Evolutionary conservation across 1,139 yeast genomes (phyloP).

Genomic region (Sugiyamaella neomexicana): DNA sequence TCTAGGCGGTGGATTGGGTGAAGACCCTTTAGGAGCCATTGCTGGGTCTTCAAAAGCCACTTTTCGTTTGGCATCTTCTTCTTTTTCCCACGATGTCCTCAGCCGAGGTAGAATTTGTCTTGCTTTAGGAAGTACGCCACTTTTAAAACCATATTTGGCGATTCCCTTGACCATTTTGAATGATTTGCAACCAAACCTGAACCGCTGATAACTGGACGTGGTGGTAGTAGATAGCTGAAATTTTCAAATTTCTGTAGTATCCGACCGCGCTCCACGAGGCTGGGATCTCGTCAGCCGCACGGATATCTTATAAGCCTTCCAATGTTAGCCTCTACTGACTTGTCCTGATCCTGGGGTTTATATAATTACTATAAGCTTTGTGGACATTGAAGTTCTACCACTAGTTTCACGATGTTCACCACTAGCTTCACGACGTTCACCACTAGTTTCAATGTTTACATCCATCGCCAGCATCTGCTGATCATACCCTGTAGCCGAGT

Average conservation of each 20-base stretch:
- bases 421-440: no score
- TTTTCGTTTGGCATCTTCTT: conserved; percentile 49
- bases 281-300: background rate
- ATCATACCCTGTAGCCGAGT: no score
- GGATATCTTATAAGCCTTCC: no score
- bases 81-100: conserved; percentile 40
- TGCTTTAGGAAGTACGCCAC: conserved; percentile 79
- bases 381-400: no score
- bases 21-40: conserved; percentile 67
- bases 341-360: no score
- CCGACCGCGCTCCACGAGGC: background rate
- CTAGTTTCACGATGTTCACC: no score
- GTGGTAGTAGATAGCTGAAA: background rate
- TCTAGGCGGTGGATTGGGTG: conserved; percentile 55
- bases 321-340: no score
- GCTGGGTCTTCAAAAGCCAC: conserved; percentile 76
- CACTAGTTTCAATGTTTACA: no score
- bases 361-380: no score
- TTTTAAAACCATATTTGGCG: conserved; percentile 54
- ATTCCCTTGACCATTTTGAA: conserved; percentile 47
- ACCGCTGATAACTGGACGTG: background rate
- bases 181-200: background rate
- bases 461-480: no score
- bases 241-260: background rate
- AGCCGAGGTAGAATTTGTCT: conserved; percentile 63